These are phyloP conservation scores for Hypoxylon sp. DNA, from an alignment of 2,329 filamentous ascomycete species.

Conservation along the genomic window DNA sequence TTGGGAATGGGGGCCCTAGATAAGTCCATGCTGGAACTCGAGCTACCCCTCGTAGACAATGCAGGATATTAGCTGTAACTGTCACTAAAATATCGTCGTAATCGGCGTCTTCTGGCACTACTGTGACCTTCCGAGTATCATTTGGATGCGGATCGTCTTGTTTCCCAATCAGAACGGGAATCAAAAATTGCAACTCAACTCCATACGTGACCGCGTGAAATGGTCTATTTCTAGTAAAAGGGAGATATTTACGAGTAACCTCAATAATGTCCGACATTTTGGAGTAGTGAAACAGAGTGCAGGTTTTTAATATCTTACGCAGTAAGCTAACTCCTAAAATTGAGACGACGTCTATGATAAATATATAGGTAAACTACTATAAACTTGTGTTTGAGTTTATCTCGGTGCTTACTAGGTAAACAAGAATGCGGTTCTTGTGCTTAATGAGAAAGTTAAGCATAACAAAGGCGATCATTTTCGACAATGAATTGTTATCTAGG, in stretches of 20 bases:
- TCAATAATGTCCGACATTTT: neutral
- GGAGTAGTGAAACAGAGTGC: neutral
- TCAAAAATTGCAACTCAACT: slow-evolving; percentile 36
- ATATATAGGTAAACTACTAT: neutral
- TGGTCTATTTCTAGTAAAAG: neutral
- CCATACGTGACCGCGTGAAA: slow-evolving; percentile 22
- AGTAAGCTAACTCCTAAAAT: neutral
- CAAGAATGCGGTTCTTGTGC: neutral
- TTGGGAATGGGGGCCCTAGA: slow-evolving; percentile 17
- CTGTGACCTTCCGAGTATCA: neutral
- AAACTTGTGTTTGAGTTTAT: neutral
- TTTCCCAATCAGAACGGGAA: slow-evolving; percentile 10
- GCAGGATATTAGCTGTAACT: neutral
- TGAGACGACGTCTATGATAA: neutral
- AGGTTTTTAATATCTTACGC: neutral
- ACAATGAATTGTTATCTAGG: slow-evolving; percentile 1
- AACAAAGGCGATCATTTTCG: neutral
- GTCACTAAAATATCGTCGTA: neutral
- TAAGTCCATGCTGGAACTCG: slow-evolving; percentile 27
- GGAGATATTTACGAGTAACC: neutral
- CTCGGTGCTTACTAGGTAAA: neutral
- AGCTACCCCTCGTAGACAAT: slow-evolving; percentile 1
- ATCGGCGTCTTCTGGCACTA: neutral
- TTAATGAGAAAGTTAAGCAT: neutral
- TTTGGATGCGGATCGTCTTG: slow-evolving; percentile 15